A percentile compares a stretch with the other conserved stretches of the same genome.
Conservation (phyloP, 345 rosid genomes). For the Conringia planisiliqua region DNA sequence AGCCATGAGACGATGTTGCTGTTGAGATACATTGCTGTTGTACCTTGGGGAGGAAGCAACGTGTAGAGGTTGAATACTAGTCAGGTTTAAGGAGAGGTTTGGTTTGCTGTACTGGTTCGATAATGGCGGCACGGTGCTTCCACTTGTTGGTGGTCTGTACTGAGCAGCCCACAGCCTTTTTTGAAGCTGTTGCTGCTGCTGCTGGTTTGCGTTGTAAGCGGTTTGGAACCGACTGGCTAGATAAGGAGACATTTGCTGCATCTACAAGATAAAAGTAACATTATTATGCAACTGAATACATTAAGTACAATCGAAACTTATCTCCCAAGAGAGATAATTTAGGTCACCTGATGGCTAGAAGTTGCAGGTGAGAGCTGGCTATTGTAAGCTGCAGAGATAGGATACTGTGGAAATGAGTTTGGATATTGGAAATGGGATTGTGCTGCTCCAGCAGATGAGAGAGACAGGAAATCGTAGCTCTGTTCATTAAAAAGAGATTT, state of each 20-base stretch:
- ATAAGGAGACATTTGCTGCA: slow-evolving; percentile 43
- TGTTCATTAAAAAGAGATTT: slow-evolving; percentile 30
- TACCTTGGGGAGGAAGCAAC: slow-evolving; percentile 36
- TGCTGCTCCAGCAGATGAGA: slow-evolving; percentile 39
- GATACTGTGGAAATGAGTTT: slow-evolving; percentile 39
- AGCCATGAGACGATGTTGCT: slow-evolving; percentile 42
- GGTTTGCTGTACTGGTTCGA: slow-evolving; percentile 44
- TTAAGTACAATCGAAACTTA: not conserved
- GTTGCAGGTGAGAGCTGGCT: slow-evolving; percentile 45
- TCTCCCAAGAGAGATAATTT: not conserved
- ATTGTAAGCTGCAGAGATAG: slow-evolving; percentile 36
- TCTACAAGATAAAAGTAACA: slow-evolving; percentile 33
- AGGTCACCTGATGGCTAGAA: slow-evolving; percentile 52
- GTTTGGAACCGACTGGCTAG: slow-evolving; percentile 35
- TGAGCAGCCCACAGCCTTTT: slow-evolving; percentile 60
- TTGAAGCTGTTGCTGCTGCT: slow-evolving; percentile 37
- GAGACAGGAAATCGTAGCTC: slow-evolving; percentile 64
- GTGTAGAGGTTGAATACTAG: slow-evolving; percentile 31
- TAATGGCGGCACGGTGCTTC: slow-evolving; percentile 12
- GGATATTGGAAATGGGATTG: slow-evolving; percentile 40
- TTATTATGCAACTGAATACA: not conserved
- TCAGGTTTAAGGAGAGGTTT: slow-evolving; percentile 35
- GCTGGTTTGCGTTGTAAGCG: slow-evolving; percentile 38
- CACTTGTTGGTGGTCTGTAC: slow-evolving; percentile 35
- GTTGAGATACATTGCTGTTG: slow-evolving; percentile 31